Conservation (phyloP, 2,329 filamentous ascomycete genomes). For the Gaeumannomyces sp. region DNA sequence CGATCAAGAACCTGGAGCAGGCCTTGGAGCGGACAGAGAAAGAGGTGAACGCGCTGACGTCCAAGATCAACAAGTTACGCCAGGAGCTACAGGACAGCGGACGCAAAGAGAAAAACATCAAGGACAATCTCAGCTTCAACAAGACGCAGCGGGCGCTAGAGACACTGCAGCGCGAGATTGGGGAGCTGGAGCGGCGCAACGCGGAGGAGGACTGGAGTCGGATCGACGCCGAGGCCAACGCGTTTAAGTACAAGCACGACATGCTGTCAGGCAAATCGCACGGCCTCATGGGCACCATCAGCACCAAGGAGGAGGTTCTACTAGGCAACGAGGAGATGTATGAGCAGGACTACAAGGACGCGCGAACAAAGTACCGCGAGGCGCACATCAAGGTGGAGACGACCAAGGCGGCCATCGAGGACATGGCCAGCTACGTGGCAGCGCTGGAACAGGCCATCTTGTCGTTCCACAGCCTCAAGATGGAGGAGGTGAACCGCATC, state of each 20-base stretch:
- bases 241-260: conserved; percentile 62
- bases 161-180: conserved; percentile 62
- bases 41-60: conserved; percentile 61
- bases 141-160: conserved; percentile 65
- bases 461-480: conserved; percentile 92
- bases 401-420: conserved; percentile 87
- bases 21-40: conserved; percentile 59
- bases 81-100: conserved; percentile 74
- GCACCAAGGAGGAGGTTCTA: conserved; percentile 78
- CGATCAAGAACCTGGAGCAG: conserved; percentile 62
- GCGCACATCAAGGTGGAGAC: conserved; percentile 85
- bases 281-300: conserved; percentile 70
- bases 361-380: conserved; percentile 74
- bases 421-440: conserved; percentile 72
- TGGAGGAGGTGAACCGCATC: conserved; percentile 96
- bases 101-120: conserved; percentile 77
- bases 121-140: conserved; percentile 82
- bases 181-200: conserved; percentile 68
- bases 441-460: conserved; percentile 96
- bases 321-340: conserved; percentile 68
- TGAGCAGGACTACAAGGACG: conserved; percentile 80
- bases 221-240: conserved; percentile 62
- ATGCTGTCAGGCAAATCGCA: conserved; percentile 66
- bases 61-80: conserved; percentile 70
- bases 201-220: conserved; percentile 76